A percentile compares a stretch with the other conserved stretches of the same genome.
phyloP scores from a whole-genome alignment of 331 rosid genomes.

The Malus hybrid region DNA sequence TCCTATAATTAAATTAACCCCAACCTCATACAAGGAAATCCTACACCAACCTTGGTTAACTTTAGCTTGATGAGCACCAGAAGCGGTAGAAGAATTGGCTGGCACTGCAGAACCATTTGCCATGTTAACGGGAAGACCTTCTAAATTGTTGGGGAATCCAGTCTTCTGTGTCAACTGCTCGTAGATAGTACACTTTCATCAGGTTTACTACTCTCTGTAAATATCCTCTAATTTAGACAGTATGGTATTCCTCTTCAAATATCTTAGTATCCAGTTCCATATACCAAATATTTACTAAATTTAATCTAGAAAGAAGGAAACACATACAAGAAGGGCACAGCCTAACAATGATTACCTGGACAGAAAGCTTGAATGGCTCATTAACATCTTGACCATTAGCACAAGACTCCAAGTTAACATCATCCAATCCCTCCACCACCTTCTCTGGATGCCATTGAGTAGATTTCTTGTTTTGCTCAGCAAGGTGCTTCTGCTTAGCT shows the following conservation, averaged over 20 bases:
- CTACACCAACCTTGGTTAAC: constrained; percentile 52
- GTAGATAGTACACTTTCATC: constrained; percentile 32
- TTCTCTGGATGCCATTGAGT: constrained; percentile 38
- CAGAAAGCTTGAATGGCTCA: constrained; percentile 26
- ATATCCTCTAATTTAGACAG: constrained; percentile 7
- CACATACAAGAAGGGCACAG: constrained; percentile 9
- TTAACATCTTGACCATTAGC: constrained; percentile 32
- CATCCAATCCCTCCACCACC: constrained; percentile 27
- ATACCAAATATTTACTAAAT: constrained; percentile 15
- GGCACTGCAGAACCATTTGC: constrained; percentile 35
- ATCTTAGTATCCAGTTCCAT: neutral
- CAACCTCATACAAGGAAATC: constrained; percentile 13
- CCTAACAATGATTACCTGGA: constrained; percentile 36
- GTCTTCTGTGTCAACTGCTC: constrained; percentile 39
- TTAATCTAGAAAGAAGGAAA: constrained; percentile 15
- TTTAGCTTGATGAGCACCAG: constrained; percentile 29
- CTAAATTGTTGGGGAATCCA: constrained; percentile 31
- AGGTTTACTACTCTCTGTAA: constrained; percentile 11
- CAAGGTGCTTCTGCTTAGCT: constrained; percentile 93
- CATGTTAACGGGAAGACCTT: constrained; percentile 25
- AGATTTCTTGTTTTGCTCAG: constrained; percentile 75
- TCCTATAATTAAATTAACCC: constrained; percentile 6
- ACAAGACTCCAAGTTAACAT: constrained; percentile 21
- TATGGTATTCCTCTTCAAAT: neutral
- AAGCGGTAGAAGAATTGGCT: constrained; percentile 21